Base-by-base conservation (phyloP, 2,329 filamentous ascomycete species). In the Neoarthrinium moseri region DNA sequence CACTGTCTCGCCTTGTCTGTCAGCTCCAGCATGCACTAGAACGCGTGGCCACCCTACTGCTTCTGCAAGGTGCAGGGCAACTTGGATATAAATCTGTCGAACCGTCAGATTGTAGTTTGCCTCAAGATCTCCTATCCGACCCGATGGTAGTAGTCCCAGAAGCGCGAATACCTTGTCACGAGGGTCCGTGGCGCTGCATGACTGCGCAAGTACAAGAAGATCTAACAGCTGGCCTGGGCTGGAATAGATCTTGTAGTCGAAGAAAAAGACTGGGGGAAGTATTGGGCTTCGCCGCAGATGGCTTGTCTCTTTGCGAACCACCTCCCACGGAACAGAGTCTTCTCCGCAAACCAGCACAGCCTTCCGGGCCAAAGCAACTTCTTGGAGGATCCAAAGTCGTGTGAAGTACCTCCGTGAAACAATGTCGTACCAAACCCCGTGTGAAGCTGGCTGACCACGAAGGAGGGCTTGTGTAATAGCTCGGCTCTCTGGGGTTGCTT, bases 91-190 rank as follows among this genome's bases (percentile, higher is more conserved):
- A 1, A 50, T 5, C 21, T 46, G 13, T 7, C 32, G 24, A 3
- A 33, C 34, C 3, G 6, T n/a, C n/a, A 48, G 4, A 20, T 13
- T 46, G 21, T 52, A 52, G 17, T 52, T 42, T 2, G 43, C 39
- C 8, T 32, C 42, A 11, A 52, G 15, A 3, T 17, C 13, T 4
- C 49, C 30, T 2, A 38, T 24, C 3, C 34, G 17, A 2, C 32
- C 37, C 17, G 43, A 45, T 4, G 34, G 20, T 6, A 45, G 24
- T 11, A 52, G 18, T 4, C 50, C 50, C 6, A 51, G 22, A 3
- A 52, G 24, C 10, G 48, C 45, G 17, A 44, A 52, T 5, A 52
- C 39, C 26, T 48, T 50, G 34, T 52, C 50, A 5, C 50, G 36
- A 2, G 50, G 42, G 15, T 50, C 50, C 2, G 30, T 29, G 17